Evolutionary conservation across 2,329 filamentous ascomycete species (phyloP).

Genomic region (Penicillium vulpinum): DNA sequence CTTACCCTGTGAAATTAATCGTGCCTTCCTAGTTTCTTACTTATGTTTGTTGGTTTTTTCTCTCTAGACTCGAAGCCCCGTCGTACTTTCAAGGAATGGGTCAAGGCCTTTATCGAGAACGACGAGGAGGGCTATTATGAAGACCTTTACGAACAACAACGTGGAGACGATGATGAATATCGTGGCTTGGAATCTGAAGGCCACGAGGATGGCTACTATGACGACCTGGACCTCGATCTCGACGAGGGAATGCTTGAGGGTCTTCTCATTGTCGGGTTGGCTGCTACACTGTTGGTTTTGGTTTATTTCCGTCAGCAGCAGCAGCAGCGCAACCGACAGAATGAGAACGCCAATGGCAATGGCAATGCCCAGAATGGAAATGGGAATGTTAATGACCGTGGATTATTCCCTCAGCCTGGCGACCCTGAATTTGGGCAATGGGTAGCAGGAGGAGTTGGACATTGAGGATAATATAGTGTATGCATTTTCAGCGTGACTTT

Average conservation of each 20-base stretch:
- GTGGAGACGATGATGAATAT: slow-evolving; percentile 36
- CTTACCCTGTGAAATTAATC: background rate
- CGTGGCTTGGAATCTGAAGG: slow-evolving; percentile 30
- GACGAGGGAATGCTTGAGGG: slow-evolving; percentile 83
- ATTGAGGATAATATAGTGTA: slow-evolving; percentile 32
- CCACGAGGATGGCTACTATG: slow-evolving; percentile 55
- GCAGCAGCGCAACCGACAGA: slow-evolving; percentile 45
- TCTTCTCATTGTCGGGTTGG: slow-evolving; percentile 76
- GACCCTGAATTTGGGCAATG: slow-evolving; percentile 70
- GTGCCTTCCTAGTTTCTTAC: background rate
- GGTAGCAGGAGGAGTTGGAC: slow-evolving; percentile 65
- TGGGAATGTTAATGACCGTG: slow-evolving; percentile 45
- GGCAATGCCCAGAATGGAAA: slow-evolving; percentile 26
- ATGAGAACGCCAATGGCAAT: slow-evolving; percentile 35
- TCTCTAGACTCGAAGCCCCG: slow-evolving; percentile 66
- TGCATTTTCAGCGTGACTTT: slow-evolving; percentile 6
- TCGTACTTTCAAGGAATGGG: slow-evolving; percentile 81
- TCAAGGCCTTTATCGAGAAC: slow-evolving; percentile 77
- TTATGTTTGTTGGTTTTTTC: background rate
- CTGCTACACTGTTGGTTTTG: slow-evolving; percentile 71
- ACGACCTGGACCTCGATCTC: slow-evolving; percentile 62
- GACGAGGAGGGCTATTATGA: slow-evolving; percentile 68
- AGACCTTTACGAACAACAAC: slow-evolving; percentile 47
- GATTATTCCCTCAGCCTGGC: slow-evolving; percentile 64
- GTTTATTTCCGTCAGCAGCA: slow-evolving; percentile 68